Base-by-base conservation (phyloP, 116 monocot genomes). In the Dioscorea cayenensis region DNA sequence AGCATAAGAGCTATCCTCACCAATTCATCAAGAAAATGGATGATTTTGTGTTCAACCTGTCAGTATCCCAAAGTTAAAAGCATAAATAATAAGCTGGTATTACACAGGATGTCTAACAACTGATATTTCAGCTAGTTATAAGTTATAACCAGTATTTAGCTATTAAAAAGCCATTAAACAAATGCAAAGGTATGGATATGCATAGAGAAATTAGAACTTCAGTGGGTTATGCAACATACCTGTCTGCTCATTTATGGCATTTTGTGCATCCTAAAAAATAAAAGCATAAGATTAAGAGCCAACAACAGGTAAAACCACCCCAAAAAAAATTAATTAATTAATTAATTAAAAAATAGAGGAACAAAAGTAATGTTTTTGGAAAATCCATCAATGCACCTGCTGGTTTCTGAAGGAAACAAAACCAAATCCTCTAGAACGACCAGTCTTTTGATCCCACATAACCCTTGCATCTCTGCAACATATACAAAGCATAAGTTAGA, bases 371-470 rank as follows among this genome's bases (percentile, higher is more conserved):
- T 6, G 23, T 23, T 10, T 28, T 25, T 22, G 51, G 9, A 49
- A 5, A 22, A 22, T 48, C 52, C 7, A 43, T 6, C 43, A 43
- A 18, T 23, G 17, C 22, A 91, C 95, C 92, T 95, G 92, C 58
- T 95, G 89, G 71, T 73, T 85, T 28, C 89, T 78, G 80, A 95
- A 95, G 48, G 95, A 91, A 70, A 95, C 95, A 87, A 95, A 95
- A 14, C 92, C 92, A 85, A 85, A 95, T 49, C 95, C 95, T 75
- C 95, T 89, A 62, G 95, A 95, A 25, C 92, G 87, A 11, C 95
- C 95, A 72, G 92, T 92, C 68, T 95, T 95, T 76, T 92, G 92
- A 66, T 95, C 95, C 95, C 95, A 95, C 95, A 95, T 92, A 64
- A 95, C 95, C 66, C 85, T 80, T 63, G 95, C 92, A 82, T 95